A percentile compares a stretch with the other conserved stretches of the same genome.
Conservation (phyloP, 2,329 filamentous ascomycete genomes). For the Neopestalotiopsis sp. region DNA sequence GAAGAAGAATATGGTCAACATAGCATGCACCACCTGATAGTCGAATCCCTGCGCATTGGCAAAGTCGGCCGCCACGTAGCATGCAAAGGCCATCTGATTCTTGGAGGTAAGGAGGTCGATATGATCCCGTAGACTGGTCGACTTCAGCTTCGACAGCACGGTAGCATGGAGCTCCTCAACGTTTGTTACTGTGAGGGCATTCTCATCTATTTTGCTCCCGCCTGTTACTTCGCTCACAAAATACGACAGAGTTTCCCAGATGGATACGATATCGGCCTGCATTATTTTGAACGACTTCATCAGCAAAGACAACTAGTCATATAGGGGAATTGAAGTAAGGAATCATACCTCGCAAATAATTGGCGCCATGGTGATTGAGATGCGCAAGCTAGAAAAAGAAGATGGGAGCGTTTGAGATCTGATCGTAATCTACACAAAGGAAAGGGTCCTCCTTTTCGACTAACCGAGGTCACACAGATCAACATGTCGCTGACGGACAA, state of each 20-base stretch:
- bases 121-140: no score
- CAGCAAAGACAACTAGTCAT: no score
- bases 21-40: constrained; percentile 18
- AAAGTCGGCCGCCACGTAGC: constrained; percentile 20
- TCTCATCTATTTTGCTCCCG: constrained; percentile 13
- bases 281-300: background rate
- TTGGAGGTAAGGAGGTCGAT: constrained; percentile 13
- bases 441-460: no score
- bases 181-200: constrained; percentile 17
- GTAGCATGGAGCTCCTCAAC: constrained; percentile 15
- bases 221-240: constrained; percentile 18
- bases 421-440: no score
- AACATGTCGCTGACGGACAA: no score
- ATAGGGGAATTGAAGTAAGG: no score
- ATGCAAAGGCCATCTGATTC: constrained; percentile 18
- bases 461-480: no score
- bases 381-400: no score
- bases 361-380: no score
- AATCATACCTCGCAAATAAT: no score
- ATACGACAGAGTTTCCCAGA: constrained; percentile 16
- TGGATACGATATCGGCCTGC: constrained; percentile 12
- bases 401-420: no score
- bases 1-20: constrained; percentile 20
- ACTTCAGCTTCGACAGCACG: no score
- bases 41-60: constrained; percentile 17